A percentile compares a stretch with the other conserved stretches of the same genome.
phyloP scores from a whole-genome alignment of 2,329 filamentous ascomycete species.

The Thelonectria olida region DNA sequence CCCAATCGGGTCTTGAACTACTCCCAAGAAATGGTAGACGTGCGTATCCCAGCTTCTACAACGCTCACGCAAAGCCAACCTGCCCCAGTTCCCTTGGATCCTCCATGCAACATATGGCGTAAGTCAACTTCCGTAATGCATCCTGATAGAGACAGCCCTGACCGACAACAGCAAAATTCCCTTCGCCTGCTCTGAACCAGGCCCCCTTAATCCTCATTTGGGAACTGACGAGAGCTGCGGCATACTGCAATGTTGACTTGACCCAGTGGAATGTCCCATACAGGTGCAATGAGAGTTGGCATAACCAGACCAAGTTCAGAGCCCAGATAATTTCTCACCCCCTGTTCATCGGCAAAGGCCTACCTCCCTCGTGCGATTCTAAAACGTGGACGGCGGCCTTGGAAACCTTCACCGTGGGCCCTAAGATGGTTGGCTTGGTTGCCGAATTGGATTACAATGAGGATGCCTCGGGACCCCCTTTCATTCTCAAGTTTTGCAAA shows the following conservation, averaged over 20 bases:
- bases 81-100: constrained; percentile 24
- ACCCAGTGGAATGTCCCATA: constrained; percentile 48
- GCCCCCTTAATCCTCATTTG: constrained; percentile 61
- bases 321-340: constrained; percentile 49
- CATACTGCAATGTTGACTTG: constrained; percentile 55
- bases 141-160: neutral
- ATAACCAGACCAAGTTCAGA: constrained; percentile 56
- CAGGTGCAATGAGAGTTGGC: constrained; percentile 47
- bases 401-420: constrained; percentile 44
- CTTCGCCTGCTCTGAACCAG: constrained; percentile 47
- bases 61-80: neutral
- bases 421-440: constrained; percentile 53
- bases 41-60: neutral
- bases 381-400: constrained; percentile 58
- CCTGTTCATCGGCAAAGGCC: constrained; percentile 52
- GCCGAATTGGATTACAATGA: constrained; percentile 52
- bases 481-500: constrained; percentile 57
- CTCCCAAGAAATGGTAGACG: neutral
- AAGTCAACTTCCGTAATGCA: constrained; percentile 34
- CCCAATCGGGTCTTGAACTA: neutral
- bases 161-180: constrained; percentile 48
- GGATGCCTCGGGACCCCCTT: constrained; percentile 50
- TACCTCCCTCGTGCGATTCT: constrained; percentile 57
- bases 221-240: constrained; percentile 60
- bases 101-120: constrained; percentile 52